Conservation (phyloP, 208 protist genomes). For the Phytomonas francai region DNA sequence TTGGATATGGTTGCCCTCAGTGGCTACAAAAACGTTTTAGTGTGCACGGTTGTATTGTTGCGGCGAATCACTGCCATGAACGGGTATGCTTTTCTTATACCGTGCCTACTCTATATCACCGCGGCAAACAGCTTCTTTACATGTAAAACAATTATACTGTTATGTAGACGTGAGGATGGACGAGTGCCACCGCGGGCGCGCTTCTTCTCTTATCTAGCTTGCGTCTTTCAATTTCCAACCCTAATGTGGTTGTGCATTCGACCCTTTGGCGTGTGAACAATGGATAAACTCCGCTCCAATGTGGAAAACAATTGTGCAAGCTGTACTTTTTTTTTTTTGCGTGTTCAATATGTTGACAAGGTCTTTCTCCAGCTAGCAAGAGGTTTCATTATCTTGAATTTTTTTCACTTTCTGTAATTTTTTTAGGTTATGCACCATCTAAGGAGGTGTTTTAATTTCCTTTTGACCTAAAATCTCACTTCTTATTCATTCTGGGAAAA, state of each 20-base stretch:
- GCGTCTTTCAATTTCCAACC: conserved; percentile 32
- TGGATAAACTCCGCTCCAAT: background rate
- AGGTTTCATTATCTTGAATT: no score
- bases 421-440: no score
- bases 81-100: conserved; percentile 33
- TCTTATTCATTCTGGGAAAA: no score
- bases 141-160: conserved; percentile 18
- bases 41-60: conserved; percentile 46
- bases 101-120: conserved; percentile 3
- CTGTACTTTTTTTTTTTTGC: no score
- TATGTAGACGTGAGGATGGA: conserved; percentile 32
- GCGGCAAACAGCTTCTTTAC: conserved; percentile 45
- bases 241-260: conserved; percentile 47
- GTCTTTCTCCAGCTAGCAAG: no score
- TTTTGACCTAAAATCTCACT: no score
- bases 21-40: conserved; percentile 74
- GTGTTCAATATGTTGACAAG: no score
- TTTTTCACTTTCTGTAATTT: no score
- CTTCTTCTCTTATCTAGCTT: conserved; percentile 37
- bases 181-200: conserved; percentile 34
- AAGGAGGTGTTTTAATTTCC: no score
- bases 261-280: conserved; percentile 16
- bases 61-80: conserved; percentile 12
- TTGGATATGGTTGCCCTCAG: conserved; percentile 45
- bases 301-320: no score